These are phyloP conservation scores for Cichorium intybus DNA, from an alignment of 140 eudicot genomes.

Conservation along the genomic window DNA sequence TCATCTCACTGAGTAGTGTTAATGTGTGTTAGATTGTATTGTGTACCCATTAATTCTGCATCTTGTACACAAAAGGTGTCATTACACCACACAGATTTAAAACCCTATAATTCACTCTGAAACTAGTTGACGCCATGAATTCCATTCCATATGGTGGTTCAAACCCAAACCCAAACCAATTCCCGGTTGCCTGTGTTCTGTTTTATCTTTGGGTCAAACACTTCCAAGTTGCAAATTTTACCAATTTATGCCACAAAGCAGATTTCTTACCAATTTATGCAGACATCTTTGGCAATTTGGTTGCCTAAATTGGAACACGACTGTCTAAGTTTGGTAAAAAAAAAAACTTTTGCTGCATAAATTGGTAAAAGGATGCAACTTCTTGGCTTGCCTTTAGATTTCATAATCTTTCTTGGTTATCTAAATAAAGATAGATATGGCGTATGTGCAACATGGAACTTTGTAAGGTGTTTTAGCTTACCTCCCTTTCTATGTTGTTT, in stretches of 20 bases:
- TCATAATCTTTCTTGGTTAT: neutral
- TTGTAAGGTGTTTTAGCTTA: neutral
- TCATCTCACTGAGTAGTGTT: slow-evolving; percentile 25
- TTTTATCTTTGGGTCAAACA: neutral
- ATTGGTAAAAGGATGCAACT: neutral
- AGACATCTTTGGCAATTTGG: neutral
- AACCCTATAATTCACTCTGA: neutral
- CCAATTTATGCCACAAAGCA: neutral
- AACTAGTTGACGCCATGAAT: slow-evolving; percentile 1
- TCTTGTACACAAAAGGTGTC: slow-evolving; percentile 23
- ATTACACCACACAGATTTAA: neutral
- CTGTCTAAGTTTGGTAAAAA: no score
- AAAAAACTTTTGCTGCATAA: no score
- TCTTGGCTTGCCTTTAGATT: neutral
- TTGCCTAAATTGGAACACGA: no score
- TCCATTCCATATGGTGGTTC: slow-evolving; percentile 8
- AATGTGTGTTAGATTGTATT: slow-evolving; percentile 26
- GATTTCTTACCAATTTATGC: neutral
- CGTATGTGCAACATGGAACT: neutral
- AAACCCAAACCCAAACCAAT: neutral
- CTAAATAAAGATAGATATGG: neutral
- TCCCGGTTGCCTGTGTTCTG: neutral
- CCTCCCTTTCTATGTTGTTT: neutral
- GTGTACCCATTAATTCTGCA: slow-evolving; percentile 18
- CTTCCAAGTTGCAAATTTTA: neutral